Evolutionary conservation across 176 grass and related monocot species (phyloP).

Genomic region (Zoysia japonica): DNA sequence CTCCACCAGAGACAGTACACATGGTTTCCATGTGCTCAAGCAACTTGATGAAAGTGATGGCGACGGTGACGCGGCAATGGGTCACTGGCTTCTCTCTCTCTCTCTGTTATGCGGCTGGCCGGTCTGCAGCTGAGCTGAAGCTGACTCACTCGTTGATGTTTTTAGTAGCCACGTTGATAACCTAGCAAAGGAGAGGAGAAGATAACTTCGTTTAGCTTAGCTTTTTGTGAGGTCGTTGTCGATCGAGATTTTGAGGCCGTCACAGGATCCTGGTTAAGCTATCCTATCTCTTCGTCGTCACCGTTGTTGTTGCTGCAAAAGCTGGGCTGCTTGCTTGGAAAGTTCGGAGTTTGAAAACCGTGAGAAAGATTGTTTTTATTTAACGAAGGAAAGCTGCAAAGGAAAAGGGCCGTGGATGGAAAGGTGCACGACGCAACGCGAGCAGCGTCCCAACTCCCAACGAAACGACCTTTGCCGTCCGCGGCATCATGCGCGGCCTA

Average conservation of each 20-base stretch:
- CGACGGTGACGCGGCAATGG: slow-evolving; percentile 32
- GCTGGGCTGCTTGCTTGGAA: neutral
- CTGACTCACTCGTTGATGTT: neutral
- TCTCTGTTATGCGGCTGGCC: neutral
- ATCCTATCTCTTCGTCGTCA: neutral
- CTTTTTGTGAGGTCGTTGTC: slow-evolving; percentile 15
- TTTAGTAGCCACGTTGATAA: neutral
- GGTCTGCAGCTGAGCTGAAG: neutral
- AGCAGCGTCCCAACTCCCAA: neutral
- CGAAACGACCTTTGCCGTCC: neutral
- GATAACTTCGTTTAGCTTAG: neutral
- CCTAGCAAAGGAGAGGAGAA: no score
- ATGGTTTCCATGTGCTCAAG: slow-evolving; percentile 58
- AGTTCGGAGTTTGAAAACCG: slow-evolving; percentile 1
- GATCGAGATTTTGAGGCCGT: neutral
- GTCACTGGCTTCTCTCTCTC: neutral
- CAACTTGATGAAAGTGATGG: slow-evolving; percentile 24
- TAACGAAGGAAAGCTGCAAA: no score
- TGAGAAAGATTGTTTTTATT: neutral
- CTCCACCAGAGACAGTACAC: neutral
- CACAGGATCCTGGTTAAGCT: slow-evolving; percentile 3
- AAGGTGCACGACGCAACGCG: no score
- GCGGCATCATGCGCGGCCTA: neutral
- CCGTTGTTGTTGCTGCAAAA: neutral
- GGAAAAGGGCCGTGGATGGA: no score